Conservation (phyloP, 2,329 filamentous ascomycete genomes). For the Didymella arachidicola region DNA sequence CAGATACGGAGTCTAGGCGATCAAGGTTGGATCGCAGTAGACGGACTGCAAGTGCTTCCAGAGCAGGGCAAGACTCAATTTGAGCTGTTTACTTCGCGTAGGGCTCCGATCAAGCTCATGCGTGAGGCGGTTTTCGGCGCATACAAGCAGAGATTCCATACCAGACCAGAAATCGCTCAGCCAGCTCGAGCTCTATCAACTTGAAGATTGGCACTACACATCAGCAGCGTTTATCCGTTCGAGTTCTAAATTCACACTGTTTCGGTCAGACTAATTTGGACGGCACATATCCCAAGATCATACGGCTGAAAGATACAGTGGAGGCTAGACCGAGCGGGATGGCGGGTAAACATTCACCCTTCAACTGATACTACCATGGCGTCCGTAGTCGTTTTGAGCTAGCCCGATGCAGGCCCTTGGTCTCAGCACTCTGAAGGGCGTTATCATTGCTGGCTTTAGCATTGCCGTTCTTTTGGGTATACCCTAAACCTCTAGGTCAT, state of each 20-base stretch:
- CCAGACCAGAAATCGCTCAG: not conserved
- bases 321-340: not conserved
- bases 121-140: not conserved
- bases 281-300: not conserved
- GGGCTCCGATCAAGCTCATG: slow-evolving; percentile 4
- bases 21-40: slow-evolving; percentile 4
- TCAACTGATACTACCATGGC: not conserved
- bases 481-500: not conserved
- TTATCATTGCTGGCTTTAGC: not conserved
- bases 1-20: not conserved
- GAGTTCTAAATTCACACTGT: not conserved
- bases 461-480: not conserved
- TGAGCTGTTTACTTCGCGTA: slow-evolving; percentile 1
- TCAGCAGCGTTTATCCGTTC: not conserved
- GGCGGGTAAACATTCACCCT: slow-evolving; percentile 1
- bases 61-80: slow-evolving; percentile 5
- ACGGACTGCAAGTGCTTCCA: slow-evolving; percentile 6
- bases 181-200: not conserved
- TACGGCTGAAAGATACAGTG: not conserved
- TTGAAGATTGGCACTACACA: not conserved
- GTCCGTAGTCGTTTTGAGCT: not conserved
- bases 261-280: not conserved
- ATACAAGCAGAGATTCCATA: not conserved
- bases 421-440: not conserved
- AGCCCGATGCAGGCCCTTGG: not conserved